phyloP scores from a whole-genome alignment of 2,329 filamentous ascomycete genomes.

The Aphanocladium album region DNA sequence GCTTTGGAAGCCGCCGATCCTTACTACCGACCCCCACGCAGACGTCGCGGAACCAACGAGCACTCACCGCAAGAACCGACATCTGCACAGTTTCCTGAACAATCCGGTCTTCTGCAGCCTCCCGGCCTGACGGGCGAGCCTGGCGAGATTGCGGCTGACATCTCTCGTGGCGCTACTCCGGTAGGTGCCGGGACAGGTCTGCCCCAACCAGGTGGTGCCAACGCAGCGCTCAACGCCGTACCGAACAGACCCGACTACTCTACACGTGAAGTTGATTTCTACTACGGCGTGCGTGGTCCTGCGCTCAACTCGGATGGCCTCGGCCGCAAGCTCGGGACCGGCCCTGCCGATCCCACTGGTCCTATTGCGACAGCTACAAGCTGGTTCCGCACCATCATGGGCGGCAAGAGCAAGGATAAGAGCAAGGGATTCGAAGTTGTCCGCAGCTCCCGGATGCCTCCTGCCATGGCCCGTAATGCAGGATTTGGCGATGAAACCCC shows the following conservation, averaged over 20 bases:
- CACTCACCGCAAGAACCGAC: slow-evolving; percentile 27
- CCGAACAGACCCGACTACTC: slow-evolving; percentile 75
- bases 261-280: slow-evolving; percentile 92
- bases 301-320: slow-evolving; percentile 77
- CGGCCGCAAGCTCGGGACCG: slow-evolving; percentile 82
- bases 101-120: slow-evolving; percentile 34
- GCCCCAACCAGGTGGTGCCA: slow-evolving; percentile 3
- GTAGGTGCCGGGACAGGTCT: slow-evolving; percentile 29
- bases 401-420: slow-evolving; percentile 87
- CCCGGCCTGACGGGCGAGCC: slow-evolving; percentile 30
- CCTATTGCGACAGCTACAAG: slow-evolving; percentile 84
- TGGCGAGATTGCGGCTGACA: slow-evolving; percentile 36
- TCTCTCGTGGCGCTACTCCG: slow-evolving; percentile 40
- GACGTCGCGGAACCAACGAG: slow-evolving; percentile 55
- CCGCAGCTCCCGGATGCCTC: slow-evolving; percentile 79
- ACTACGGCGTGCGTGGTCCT: slow-evolving; percentile 87
- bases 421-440: slow-evolving; percentile 97
- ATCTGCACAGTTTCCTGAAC: slow-evolving; percentile 25
- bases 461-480: slow-evolving; percentile 54
- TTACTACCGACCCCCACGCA: slow-evolving; percentile 82
- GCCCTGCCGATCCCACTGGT: slow-evolving; percentile 89
- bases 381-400: slow-evolving; percentile 78
- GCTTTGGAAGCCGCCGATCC: slow-evolving; percentile 60
- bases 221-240: slow-evolving; percentile 36
- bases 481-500: slow-evolving; percentile 60